Conservation (phyloP, 1,284 basidiomycete species). For the Schizophyllum amplum region DNA sequence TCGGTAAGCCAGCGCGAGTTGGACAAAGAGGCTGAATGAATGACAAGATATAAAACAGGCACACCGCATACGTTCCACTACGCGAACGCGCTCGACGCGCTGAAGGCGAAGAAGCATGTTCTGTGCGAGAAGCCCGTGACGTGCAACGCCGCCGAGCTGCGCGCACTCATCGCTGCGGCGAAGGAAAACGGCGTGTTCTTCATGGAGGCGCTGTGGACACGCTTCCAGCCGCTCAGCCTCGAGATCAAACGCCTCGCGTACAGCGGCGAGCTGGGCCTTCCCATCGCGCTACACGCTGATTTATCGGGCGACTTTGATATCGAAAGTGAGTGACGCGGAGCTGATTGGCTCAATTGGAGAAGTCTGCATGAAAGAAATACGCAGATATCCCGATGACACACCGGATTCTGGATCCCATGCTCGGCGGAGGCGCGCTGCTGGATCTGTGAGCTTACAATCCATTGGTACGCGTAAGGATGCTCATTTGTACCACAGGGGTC, state of each 20-base stretch:
- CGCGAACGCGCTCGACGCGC: too few relatives aligned
- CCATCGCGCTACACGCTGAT: constrained; percentile 62
- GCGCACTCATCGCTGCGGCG: constrained; percentile 63
- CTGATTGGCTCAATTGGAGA: background rate
- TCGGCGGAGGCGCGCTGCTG: too few relatives aligned
- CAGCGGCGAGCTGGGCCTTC: constrained; percentile 51
- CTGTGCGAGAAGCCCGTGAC: too few relatives aligned
- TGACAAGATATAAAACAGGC: constrained; percentile 30
- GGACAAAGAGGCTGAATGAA: too few relatives aligned
- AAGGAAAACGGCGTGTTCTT: constrained; percentile 75
- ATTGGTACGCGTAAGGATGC: background rate
- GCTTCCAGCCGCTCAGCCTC: too few relatives aligned
- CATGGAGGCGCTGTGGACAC: constrained; percentile 85
- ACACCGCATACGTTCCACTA: constrained; percentile 87
- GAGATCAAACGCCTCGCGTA: constrained; percentile 61
- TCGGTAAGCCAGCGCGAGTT: constrained; percentile 48
- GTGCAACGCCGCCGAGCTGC: too few relatives aligned
- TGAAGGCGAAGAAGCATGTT: too few relatives aligned
- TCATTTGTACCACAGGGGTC: constrained; percentile 49
- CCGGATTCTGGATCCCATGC: constrained; percentile 76
- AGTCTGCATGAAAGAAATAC: background rate
- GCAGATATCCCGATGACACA: constrained; percentile 82
- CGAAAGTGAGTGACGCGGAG: constrained; percentile 43
- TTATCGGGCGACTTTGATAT: constrained; percentile 67
- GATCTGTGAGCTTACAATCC: constrained; percentile 74